These are phyloP conservation scores for Nitzschia sp. DNA, from an alignment of 108 stramenopile genomes.

Conservation along the genomic window DNA sequence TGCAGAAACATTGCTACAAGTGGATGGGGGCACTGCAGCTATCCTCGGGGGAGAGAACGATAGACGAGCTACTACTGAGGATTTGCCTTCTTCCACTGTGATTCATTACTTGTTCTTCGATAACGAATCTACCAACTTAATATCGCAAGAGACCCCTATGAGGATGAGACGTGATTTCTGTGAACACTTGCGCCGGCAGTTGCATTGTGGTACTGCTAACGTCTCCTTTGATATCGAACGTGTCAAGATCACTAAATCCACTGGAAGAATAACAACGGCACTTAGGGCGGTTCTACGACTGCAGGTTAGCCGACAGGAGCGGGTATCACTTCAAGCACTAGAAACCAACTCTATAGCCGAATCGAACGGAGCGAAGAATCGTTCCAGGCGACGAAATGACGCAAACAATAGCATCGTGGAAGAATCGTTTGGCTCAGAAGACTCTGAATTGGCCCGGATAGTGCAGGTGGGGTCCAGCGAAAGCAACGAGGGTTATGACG, in stretches of 20 bases:
- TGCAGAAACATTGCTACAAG: slow-evolving; percentile 29
- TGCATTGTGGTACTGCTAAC: slow-evolving; percentile 1
- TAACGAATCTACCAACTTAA: not conserved
- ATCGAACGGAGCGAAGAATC: not conserved
- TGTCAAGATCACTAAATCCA: slow-evolving; percentile 16
- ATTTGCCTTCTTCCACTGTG: not conserved
- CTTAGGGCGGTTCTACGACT: slow-evolving; percentile 5
- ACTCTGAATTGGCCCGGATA: slow-evolving; percentile 1
- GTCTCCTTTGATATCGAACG: slow-evolving; percentile 18
- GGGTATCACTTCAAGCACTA: not conserved
- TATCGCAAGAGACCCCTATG: slow-evolving; percentile 14
- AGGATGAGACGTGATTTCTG: slow-evolving; percentile 32
- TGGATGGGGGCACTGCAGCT: slow-evolving; percentile 17
- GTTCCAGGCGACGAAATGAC: not conserved
- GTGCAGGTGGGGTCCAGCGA: not conserved
- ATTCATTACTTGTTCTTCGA: slow-evolving; percentile 8
- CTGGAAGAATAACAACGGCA: not conserved
- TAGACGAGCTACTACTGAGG: not conserved
- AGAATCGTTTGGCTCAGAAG: not conserved
- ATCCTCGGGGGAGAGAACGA: not conserved
- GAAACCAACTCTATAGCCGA: not conserved
- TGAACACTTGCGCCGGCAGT: slow-evolving; percentile 6
- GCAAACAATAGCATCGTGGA: too few species aligned
- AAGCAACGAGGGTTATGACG: not conserved
- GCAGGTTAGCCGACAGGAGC: not conserved